A percentile compares a stretch with the other conserved stretches of the same genome.
These are phyloP conservation scores for Cryptococcus hybrid DNA, from an alignment of 1,284 basidiomycete genomes.

Conservation along the genomic window DNA sequence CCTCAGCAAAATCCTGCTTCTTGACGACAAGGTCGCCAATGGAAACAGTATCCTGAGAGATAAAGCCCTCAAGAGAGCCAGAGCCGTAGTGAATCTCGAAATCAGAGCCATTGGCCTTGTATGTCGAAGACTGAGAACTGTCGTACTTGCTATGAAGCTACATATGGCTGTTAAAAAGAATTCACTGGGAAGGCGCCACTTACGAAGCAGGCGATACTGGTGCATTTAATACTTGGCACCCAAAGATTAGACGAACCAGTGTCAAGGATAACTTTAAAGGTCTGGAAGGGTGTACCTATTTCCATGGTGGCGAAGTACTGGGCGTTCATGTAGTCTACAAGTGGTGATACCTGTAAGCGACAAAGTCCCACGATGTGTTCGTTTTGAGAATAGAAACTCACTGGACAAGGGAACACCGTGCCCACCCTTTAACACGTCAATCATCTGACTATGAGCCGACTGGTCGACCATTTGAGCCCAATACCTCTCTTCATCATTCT, in stretches of 20 bases:
- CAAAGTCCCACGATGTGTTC: background rate
- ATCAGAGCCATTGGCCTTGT: slow-evolving; percentile 86
- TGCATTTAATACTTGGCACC: slow-evolving; percentile 77
- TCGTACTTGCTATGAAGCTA: slow-evolving; percentile 88
- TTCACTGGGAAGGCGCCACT: slow-evolving; percentile 12
- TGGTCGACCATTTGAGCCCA: slow-evolving; percentile 66
- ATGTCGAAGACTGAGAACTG: slow-evolving; percentile 73
- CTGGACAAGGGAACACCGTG: slow-evolving; percentile 89
- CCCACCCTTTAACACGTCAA: slow-evolving; percentile 60
- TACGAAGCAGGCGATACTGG: slow-evolving; percentile 93
- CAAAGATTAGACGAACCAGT: slow-evolving; percentile 60
- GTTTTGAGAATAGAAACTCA: slow-evolving; percentile 50
- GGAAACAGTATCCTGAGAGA: slow-evolving; percentile 76
- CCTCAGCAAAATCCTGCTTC: slow-evolving; percentile 90
- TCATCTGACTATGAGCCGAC: slow-evolving; percentile 52
- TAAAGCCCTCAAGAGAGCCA: slow-evolving; percentile 95
- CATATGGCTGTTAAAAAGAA: background rate
- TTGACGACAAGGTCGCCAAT: slow-evolving; percentile 84
- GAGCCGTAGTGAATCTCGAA: slow-evolving; percentile 97
- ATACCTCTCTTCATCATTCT: slow-evolving; percentile 61
- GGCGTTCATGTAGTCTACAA: slow-evolving; percentile 90
- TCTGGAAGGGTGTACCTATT: slow-evolving; percentile 60
- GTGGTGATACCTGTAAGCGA: background rate
- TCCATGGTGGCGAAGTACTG: slow-evolving; percentile 93
- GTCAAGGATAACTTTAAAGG: slow-evolving; percentile 59